Percentiles rank a stretch among this genome's conserved stretches.
These are phyloP conservation scores for Gymnopilus dilepis DNA, from an alignment of 768 basidiomycete genomes.

Conservation along the genomic window DNA sequence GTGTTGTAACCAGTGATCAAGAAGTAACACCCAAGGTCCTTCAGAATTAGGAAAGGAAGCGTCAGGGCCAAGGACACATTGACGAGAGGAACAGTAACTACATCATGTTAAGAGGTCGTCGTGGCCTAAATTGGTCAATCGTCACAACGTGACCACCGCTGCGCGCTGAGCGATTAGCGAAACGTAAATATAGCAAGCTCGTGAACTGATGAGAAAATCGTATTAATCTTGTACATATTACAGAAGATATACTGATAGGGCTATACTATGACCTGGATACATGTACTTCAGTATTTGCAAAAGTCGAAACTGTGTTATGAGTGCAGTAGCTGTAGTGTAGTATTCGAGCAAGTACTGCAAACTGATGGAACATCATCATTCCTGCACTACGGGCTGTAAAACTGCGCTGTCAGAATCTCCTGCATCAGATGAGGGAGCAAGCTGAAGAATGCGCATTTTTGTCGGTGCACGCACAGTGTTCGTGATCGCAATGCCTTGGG, in stretches of 20 bases:
- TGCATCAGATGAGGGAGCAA: constrained; percentile 55
- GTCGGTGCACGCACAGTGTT: constrained; percentile 55
- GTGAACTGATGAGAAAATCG: too few species aligned
- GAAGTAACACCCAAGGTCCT: neutral
- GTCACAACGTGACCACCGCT: constrained; percentile 6
- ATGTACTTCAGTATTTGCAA: too few species aligned
- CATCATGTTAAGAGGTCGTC: neutral
- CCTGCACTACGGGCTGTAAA: constrained; percentile 25
- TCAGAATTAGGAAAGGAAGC: neutral
- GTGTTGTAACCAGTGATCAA: constrained; percentile 21
- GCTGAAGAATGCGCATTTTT: constrained; percentile 69
- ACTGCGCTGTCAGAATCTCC: constrained; percentile 52
- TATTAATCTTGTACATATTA: too few species aligned
- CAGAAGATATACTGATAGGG: too few species aligned
- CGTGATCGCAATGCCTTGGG: constrained; percentile 31
- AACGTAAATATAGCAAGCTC: too few species aligned
- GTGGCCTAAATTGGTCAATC: neutral
- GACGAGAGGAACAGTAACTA: neutral
- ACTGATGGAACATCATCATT: constrained; percentile 21
- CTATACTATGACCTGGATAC: too few species aligned
- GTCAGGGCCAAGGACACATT: neutral
- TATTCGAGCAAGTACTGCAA: too few species aligned
- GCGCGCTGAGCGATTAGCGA: neutral
- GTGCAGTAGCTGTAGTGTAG: too few species aligned
- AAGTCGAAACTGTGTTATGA: too few species aligned